Evolutionary conservation across 768 basidiomycete species (phyloP), one percentile per base, ranked within the genome.

Genomic region (Tricholoma sp.): DNA sequence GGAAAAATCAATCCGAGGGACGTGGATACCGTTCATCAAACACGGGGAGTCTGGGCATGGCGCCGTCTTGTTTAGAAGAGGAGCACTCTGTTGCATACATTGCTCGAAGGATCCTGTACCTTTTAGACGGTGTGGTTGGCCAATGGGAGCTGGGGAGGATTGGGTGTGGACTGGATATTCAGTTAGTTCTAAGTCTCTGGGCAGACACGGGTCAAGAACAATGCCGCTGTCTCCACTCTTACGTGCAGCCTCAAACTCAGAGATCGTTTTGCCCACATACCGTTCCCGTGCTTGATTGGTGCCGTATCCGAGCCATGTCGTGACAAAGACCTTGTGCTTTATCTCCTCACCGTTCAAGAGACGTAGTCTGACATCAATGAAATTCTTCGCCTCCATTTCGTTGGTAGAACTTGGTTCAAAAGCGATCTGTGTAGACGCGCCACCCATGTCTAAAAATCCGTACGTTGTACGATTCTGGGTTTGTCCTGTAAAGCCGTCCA

Each of bases 381-480:
- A 76, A 54, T 86, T 80, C 53, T 84, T 81, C 34, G 80, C 69
- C 54, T 80, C 78, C 58, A 76, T 70, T 42, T 74, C 72, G 57
- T 80, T 79, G 56, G 84, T 86, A 6, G 74, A 69, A 42, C 80
- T 80, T 0, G 97, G 97, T 65, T 98, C 94, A 65, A 98, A 99
- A 10, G 97, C 97, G 59, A 99, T 95, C 71, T 99, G 97, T 7
- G 96, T 98, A 12, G 95, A 98, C 15, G 97, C 97, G 24, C 97
- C 96, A 52, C 97, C 97, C 97, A 98, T 99, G 69, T 99, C 97
- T 61, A 99, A 77, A 70, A 99, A 99, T 5, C 97, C 97, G 65
- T 93, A 98, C 4, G 96, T 98, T 17, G 92, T 91, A 50, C 78
- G 80, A 67, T 83, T 79, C 52, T 80, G 67, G 53, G 70, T 74